Evolutionary conservation across 768 basidiomycete species (phyloP).

Genomic region (Naganishia vaughanmartiniae): DNA sequence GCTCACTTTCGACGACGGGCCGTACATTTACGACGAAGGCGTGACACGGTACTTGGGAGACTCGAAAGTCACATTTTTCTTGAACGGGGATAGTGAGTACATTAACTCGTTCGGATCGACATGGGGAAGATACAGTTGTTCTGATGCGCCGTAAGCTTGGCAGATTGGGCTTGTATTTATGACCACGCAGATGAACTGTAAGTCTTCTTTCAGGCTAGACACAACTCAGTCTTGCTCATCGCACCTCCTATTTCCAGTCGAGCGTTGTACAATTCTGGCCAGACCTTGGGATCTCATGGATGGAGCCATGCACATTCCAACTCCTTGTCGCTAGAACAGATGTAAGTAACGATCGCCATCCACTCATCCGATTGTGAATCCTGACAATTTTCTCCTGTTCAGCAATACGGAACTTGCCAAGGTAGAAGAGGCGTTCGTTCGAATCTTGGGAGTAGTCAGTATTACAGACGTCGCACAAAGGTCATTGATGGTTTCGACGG

Average conservation of each 20-base stretch:
- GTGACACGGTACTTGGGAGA: constrained; percentile 22
- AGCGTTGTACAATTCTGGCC: constrained; percentile 30
- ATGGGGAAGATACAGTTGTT: not conserved
- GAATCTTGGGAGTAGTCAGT: constrained; percentile 42
- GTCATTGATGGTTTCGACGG: no score
- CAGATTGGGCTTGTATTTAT: constrained; percentile 20
- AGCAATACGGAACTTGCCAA: not conserved
- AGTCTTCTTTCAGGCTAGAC: not conserved
- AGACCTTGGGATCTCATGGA: constrained; percentile 49
- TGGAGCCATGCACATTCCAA: constrained; percentile 49
- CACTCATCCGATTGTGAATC: not conserved
- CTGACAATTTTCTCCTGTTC: not conserved
- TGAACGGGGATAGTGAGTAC: constrained; percentile 48
- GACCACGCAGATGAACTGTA: no score
- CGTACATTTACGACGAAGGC: constrained; percentile 13
- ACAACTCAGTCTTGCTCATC: not conserved
- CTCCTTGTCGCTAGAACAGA: constrained; percentile 30
- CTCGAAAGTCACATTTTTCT: constrained; percentile 49
- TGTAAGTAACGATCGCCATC: not conserved
- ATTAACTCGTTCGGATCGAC: not conserved
- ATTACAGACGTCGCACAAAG: no score
- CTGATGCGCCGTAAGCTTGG: not conserved
- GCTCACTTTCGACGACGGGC: constrained; percentile 47
- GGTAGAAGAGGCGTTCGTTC: constrained; percentile 49
- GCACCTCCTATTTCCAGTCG: constrained; percentile 25